These are phyloP conservation scores for Sporothrix pallida DNA, from an alignment of 2,329 filamentous ascomycete genomes.

Conservation along the genomic window DNA sequence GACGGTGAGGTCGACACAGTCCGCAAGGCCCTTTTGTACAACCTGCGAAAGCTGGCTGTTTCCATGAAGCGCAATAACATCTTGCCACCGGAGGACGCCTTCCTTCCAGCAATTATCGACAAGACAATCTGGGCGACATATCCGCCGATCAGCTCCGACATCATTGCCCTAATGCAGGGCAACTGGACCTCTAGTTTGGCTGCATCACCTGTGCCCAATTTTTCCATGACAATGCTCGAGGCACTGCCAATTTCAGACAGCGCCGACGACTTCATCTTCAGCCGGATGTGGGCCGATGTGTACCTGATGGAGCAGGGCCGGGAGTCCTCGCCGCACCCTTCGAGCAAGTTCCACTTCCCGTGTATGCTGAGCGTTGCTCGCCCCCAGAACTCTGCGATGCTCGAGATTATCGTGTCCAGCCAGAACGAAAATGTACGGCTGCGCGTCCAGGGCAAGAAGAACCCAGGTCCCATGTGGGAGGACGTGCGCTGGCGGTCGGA, in stretches of 20 bases:
- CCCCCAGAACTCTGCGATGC: conserved; percentile 68
- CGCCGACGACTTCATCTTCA: conserved; percentile 75
- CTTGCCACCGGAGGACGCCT: conserved; percentile 70
- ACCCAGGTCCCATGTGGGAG: conserved; percentile 75
- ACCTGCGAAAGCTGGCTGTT: conserved; percentile 73
- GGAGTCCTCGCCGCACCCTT: conserved; percentile 51
- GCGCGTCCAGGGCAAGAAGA: conserved; percentile 71
- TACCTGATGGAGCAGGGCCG: conserved; percentile 75
- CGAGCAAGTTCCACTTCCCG: conserved; percentile 69
- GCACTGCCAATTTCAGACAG: conserved; percentile 80
- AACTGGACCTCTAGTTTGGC: conserved; percentile 58
- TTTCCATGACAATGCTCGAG: conserved; percentile 63
- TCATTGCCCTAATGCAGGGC: conserved; percentile 72
- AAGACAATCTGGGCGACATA: conserved; percentile 83
- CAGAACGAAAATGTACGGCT: conserved; percentile 80
- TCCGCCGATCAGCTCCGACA: conserved; percentile 73
- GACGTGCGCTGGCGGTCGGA: conserved; percentile 81
- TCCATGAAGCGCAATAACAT: conserved; percentile 87
- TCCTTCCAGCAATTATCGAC: conserved; percentile 78
- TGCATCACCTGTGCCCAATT: conserved; percentile 54
- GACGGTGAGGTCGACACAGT: conserved; percentile 59
- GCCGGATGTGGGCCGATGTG: conserved; percentile 74
- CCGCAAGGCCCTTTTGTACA: conserved; percentile 63
- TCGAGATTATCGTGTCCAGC: conserved; percentile 76
- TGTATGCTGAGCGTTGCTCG: conserved; percentile 79